Evolutionary conservation across 345 rosid species (phyloP).

Genomic region (Laguncularia racemosa): DNA sequence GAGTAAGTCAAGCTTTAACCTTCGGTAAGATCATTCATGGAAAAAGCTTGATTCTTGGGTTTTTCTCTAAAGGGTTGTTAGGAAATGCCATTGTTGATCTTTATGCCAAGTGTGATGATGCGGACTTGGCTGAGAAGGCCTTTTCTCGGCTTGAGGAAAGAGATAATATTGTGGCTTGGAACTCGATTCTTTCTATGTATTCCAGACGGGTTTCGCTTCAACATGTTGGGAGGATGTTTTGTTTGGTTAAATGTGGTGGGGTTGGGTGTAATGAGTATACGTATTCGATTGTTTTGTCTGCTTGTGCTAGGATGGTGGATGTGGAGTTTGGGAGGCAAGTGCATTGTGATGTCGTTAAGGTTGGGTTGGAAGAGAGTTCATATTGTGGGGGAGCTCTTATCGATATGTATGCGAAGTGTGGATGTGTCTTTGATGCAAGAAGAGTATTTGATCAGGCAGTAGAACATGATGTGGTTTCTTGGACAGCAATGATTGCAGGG

Average conservation of each 20-base stretch:
- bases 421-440: slow-evolving; percentile 40
- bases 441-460: slow-evolving; percentile 50
- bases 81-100: slow-evolving; percentile 67
- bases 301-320: slow-evolving; percentile 47
- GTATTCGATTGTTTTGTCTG: slow-evolving; percentile 61
- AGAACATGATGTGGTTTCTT: slow-evolving; percentile 61
- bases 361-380: slow-evolving; percentile 44
- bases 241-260: slow-evolving; percentile 27
- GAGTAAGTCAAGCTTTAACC: slow-evolving; percentile 24
- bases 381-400: slow-evolving; percentile 72
- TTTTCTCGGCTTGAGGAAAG: slow-evolving; percentile 41
- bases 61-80: slow-evolving; percentile 36
- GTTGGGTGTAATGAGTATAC: slow-evolving; percentile 66
- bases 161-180: slow-evolving; percentile 58
- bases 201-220: slow-evolving; percentile 32
- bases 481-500: slow-evolving; percentile 87
- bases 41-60: slow-evolving; percentile 37
- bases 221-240: slow-evolving; percentile 33
- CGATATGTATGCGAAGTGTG: slow-evolving; percentile 80
- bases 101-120: slow-evolving; percentile 66
- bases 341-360: slow-evolving; percentile 56
- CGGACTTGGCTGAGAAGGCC: slow-evolving; percentile 47
- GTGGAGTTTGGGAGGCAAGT: slow-evolving; percentile 44
- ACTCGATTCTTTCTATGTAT: slow-evolving; percentile 70
- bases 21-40: slow-evolving; percentile 46